Conservation (phyloP, 2,329 filamentous ascomycete species). For the Dactylellina haptotyla region DNA sequence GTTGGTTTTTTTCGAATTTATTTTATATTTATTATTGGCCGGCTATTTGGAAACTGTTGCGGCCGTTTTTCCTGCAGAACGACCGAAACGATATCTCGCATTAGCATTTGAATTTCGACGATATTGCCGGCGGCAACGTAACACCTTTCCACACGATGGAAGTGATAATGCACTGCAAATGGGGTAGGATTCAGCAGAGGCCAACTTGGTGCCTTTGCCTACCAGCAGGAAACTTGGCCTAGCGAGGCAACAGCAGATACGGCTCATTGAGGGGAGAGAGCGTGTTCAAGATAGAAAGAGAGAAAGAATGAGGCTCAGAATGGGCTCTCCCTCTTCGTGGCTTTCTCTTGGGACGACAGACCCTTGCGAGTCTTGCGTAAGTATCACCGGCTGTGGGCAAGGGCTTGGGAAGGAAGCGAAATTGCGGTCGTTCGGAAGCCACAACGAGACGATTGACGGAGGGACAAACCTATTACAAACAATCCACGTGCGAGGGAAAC, state of each 20-base stretch:
- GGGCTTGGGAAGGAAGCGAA: slow-evolving; percentile 35
- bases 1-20: slow-evolving; percentile 8
- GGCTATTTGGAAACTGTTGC: too few relatives aligned
- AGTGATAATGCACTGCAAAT: too few relatives aligned
- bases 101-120: slow-evolving; percentile 52
- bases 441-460: slow-evolving; percentile 27
- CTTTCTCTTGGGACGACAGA: too few relatives aligned
- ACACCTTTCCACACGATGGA: too few relatives aligned
- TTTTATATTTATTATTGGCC: too few relatives aligned
- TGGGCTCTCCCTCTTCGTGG: too few relatives aligned
- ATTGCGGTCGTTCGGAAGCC: slow-evolving; percentile 39
- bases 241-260: slow-evolving; percentile 25
- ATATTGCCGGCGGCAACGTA: too few relatives aligned
- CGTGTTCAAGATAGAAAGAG: slow-evolving; percentile 34
- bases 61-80: too few relatives aligned
- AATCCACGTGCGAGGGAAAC: slow-evolving; percentile 9
- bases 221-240: too few relatives aligned
- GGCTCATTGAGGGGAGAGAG: slow-evolving; percentile 30
- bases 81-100: slow-evolving; percentile 19
- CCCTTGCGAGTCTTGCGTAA: slow-evolving; percentile 23
- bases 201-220: slow-evolving; percentile 28
- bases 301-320: too few relatives aligned
- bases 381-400: slow-evolving; percentile 24
- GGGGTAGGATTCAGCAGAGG: slow-evolving; percentile 20
- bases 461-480: slow-evolving; percentile 41